Conservation (phyloP, 805 yeast species). For the Candida cerambycidarum region DNA sequence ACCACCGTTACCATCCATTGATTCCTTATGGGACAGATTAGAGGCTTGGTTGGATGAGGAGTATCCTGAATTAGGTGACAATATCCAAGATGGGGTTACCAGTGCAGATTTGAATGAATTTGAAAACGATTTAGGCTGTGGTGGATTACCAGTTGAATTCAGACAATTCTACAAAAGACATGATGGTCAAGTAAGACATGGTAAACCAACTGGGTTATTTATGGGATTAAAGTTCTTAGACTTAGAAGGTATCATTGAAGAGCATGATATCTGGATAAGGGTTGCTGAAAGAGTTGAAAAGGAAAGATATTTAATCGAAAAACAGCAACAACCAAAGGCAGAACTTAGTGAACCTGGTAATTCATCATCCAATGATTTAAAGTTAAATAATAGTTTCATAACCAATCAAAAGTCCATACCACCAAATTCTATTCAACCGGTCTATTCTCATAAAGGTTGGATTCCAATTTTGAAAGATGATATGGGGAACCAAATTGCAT, state of each 20-base stretch:
- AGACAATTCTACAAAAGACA: slow-evolving; percentile 46
- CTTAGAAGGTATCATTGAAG: slow-evolving; percentile 43
- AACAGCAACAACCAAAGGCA: slow-evolving; percentile 24
- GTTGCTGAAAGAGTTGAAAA: slow-evolving; percentile 42
- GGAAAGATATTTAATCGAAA: slow-evolving; percentile 31
- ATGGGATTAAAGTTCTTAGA: slow-evolving; percentile 45
- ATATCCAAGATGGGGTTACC: slow-evolving; percentile 43
- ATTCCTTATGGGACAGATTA: slow-evolving; percentile 43
- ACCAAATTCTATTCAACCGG: slow-evolving; percentile 36
- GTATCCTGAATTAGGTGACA: slow-evolving; percentile 46
- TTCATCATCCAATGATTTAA: slow-evolving; percentile 18
- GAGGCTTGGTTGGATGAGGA: slow-evolving; percentile 45
- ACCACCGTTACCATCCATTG: slow-evolving; percentile 49
- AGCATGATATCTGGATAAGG: slow-evolving; percentile 41
- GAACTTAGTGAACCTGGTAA: slow-evolving; percentile 14
- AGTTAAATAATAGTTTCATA: slow-evolving; percentile 24
- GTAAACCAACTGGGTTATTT: slow-evolving; percentile 44
- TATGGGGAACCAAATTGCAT: slow-evolving; percentile 44
- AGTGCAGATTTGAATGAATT: slow-evolving; percentile 48
- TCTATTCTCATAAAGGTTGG: slow-evolving; percentile 41
- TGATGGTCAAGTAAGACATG: slow-evolving; percentile 48
- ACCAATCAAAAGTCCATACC: slow-evolving; percentile 39
- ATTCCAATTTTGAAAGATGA: slow-evolving; percentile 40
- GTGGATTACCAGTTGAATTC: slow-evolving; percentile 43
- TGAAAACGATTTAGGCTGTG: slow-evolving; percentile 44